Evolutionary conservation across 2,329 filamentous ascomycete genomes (phyloP), one percentile per base, ranked within the genome.

Genomic region (Pseudofabraea citricarpa): DNA sequence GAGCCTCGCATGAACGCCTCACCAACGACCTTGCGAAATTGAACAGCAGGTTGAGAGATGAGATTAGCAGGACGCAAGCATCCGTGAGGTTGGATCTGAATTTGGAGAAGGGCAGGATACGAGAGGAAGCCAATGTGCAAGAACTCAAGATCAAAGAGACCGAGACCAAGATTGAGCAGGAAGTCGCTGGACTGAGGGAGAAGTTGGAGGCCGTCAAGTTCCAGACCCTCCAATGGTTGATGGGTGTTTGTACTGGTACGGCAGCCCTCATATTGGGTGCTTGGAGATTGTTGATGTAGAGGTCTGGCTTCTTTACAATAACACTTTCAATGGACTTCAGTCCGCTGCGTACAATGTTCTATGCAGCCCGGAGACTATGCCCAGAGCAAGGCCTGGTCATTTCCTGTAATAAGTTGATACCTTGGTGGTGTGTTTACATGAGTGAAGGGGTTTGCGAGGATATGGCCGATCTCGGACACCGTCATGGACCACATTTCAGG

Each of bases 71-170:
- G 33, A 97, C 93, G 3, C 91, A 97, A 68, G 91, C 91, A 5
- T 91, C 86, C 49, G 90, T 97, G 27, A 77, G 91, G 47, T 71
- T 98, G 36, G 93, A 98, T 66, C 70, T 98, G 48, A 98, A 97
- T 66, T 71, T 98, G 36, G 93, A 98, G 62, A 98, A 98, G 71
- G 93, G 93, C 12, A 79, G 93, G 50, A 98, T 97, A 55, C 75
- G 93, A 49, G 93, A 98, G 68, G 93, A 98, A 72, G 90, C 90
- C 15, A 94, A 95, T 54, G 85, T 87, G 45, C 93, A 97, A 70
- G 93, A 98, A 67, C 81, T 98, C 67, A 94, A 95, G 72, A 89
- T 98, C 59, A 96, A 95, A 72, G 93, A 98, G 76, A 97, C 93
- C 10, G 93, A 98, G 71, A 95, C 90, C 45, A 84, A 94, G 68